Percentiles rank a stretch among this genome's conserved stretches.
Conservation (phyloP, 345 rosid species). For the Fremontodendron californicum region DNA sequence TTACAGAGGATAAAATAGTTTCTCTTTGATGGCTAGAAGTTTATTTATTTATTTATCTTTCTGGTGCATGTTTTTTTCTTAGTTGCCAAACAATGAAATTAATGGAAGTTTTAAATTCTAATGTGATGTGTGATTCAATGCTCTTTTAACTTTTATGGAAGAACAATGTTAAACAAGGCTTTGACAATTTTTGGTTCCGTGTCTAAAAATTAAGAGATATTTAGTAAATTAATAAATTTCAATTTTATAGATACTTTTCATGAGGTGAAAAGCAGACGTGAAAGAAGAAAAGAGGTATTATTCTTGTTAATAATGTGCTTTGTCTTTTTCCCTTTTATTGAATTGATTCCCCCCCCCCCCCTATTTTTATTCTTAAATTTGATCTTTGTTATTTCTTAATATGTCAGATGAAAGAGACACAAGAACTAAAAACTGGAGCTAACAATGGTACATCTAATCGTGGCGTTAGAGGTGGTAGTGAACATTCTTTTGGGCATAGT, state of each 20-base stretch:
- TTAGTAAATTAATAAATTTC: slow-evolving; percentile 9
- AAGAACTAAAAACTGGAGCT: slow-evolving; percentile 28
- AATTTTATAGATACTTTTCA: slow-evolving; percentile 49
- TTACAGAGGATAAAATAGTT: not conserved
- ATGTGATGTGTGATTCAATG: not conserved
- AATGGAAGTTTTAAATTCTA: not conserved
- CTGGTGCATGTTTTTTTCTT: not conserved
- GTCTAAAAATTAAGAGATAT: not conserved
- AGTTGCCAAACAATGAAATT: not conserved
- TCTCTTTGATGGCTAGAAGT: not conserved
- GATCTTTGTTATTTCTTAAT: not conserved
- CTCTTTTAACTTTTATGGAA: not conserved
- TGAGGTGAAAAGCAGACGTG: slow-evolving; percentile 64
- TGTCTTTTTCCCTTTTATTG: not conserved
- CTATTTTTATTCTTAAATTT: not conserved
- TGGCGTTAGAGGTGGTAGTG: slow-evolving; percentile 24
- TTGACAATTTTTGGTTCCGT: not conserved
- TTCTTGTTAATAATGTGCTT: not conserved
- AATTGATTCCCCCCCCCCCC: too few relatives aligned
- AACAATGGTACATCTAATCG: slow-evolving; percentile 14
- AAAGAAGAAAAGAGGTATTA: slow-evolving; percentile 54
- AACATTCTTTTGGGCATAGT: slow-evolving; percentile 21
- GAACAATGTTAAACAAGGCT: not conserved
- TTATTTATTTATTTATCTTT: slow-evolving; percentile 1
- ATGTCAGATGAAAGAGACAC: slow-evolving; percentile 40